Conservation (phyloP, 805 yeast species). For the Candida succiphila region DNA sequence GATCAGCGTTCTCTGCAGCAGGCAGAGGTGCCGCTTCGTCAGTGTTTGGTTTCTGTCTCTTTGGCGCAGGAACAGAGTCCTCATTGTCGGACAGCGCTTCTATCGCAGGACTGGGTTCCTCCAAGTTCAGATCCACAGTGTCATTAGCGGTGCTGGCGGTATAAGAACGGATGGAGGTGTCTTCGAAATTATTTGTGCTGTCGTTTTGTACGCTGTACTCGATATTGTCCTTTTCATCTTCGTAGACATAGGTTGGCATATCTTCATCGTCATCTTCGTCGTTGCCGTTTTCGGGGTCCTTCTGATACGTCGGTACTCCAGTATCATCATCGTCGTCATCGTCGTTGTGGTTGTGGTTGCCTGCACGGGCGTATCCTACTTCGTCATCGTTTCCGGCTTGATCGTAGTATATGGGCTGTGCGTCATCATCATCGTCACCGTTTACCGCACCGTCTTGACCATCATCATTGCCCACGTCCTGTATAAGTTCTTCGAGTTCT, state of each 20-base stretch:
- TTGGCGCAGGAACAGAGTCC: conserved; percentile 1
- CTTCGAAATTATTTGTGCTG: no score
- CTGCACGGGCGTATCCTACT: no score
- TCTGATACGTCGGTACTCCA: conserved; percentile 1
- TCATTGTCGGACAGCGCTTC: conserved; percentile 1
- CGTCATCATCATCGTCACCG: conserved; percentile 9
- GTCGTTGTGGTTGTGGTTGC: no score
- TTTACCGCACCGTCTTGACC: conserved; percentile 6
- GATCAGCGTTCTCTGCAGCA: background rate
- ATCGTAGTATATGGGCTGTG: conserved; percentile 11
- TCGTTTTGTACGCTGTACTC: no score
- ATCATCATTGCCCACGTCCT: conserved; percentile 4
- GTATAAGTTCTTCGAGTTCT: conserved; percentile 16
- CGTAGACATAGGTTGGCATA: background rate
- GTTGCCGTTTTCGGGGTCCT: conserved; percentile 4
- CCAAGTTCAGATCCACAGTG: no score
- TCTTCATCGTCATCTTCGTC: conserved; percentile 8
- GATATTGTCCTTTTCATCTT: conserved; percentile 5
- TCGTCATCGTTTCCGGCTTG: conserved; percentile 7
- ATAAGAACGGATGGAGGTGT: no score
- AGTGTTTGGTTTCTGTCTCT: background rate
- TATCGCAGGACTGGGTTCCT: conserved; percentile 1
- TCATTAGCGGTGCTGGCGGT: no score
- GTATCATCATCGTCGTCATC: conserved; percentile 3
- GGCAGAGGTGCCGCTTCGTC: background rate